These are phyloP conservation scores for Dioscorea dumetorum DNA, from an alignment of 106 monocot genomes.

Conservation along the genomic window DNA sequence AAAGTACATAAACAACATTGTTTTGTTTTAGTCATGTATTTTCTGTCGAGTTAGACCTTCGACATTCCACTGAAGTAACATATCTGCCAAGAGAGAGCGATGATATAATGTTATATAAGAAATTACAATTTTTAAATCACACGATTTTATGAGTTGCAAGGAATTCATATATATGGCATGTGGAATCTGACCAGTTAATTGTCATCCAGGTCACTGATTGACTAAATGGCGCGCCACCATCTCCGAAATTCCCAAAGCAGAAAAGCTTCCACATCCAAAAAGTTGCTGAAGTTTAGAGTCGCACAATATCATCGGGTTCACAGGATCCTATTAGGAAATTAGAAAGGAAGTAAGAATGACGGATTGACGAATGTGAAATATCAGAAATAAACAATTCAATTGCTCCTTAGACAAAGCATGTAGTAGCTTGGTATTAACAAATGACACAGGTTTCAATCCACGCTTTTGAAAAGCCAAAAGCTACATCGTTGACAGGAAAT, in stretches of 20 bases:
- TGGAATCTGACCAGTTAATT: conserved; percentile 19
- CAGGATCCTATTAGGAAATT: conserved; percentile 23
- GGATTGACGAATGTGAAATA: neutral
- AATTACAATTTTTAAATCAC: too few species aligned
- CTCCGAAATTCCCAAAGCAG: conserved; percentile 29
- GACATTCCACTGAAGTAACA: conserved; percentile 5
- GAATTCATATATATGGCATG: neutral
- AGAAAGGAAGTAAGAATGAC: neutral
- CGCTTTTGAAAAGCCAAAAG: too few species aligned
- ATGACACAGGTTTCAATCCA: too few species aligned
- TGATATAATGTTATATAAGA: too few species aligned
- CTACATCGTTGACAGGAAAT: too few species aligned
- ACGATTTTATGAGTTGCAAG: neutral
- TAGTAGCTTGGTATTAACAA: too few species aligned
- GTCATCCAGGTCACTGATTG: conserved; percentile 20
- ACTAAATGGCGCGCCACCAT: conserved; percentile 28
- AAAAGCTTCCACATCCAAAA: conserved; percentile 38
- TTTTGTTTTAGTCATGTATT: conserved; percentile 15
- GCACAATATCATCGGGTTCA: conserved; percentile 26
- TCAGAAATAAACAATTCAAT: neutral
- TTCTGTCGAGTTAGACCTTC: conserved; percentile 28
- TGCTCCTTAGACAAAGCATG: too few species aligned
- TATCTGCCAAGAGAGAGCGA: conserved; percentile 16
- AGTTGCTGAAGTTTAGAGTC: conserved; percentile 33
- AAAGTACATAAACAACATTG: conserved; percentile 11